These are phyloP conservation scores for Erodium maritimum DNA, from an alignment of 345 rosid genomes.

Conservation along the genomic window DNA sequence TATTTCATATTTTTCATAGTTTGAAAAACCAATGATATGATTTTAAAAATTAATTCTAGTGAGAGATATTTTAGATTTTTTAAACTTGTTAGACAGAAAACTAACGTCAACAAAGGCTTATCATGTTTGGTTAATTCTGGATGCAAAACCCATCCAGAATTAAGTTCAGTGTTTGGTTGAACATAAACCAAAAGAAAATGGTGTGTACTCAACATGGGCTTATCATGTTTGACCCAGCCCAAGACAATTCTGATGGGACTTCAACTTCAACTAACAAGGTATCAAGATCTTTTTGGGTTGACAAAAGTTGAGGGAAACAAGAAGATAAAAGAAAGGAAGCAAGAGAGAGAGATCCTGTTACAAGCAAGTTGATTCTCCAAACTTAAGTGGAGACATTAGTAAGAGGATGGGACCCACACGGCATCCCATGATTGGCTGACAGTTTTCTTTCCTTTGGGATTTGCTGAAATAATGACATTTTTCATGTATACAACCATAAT, in stretches of 20 bases:
- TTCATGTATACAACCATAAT: no score
- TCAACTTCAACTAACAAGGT: no score
- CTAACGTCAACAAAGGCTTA: no score
- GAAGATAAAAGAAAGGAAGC: neutral
- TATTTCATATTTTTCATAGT: no score
- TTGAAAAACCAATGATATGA: no score
- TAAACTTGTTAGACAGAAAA: no score
- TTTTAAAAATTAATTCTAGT: no score
- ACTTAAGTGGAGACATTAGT: neutral
- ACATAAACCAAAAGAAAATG: neutral
- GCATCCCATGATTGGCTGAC: neutral
- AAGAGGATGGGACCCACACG: neutral
- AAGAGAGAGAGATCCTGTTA: neutral
- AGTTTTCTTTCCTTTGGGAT: neutral
- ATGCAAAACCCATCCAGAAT: neutral
- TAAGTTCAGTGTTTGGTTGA: neutral
- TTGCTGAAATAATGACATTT: neutral
- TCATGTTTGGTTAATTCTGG: no score
- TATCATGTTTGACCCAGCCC: neutral
- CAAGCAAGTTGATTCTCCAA: neutral
- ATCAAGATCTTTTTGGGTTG: neutral
- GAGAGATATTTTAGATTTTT: no score
- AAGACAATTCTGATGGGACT: no score
- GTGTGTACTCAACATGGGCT: neutral
- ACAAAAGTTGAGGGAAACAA: neutral